Conservation (phyloP, 2,329 filamentous ascomycete species). For the Neoarthrinium moseri region DNA sequence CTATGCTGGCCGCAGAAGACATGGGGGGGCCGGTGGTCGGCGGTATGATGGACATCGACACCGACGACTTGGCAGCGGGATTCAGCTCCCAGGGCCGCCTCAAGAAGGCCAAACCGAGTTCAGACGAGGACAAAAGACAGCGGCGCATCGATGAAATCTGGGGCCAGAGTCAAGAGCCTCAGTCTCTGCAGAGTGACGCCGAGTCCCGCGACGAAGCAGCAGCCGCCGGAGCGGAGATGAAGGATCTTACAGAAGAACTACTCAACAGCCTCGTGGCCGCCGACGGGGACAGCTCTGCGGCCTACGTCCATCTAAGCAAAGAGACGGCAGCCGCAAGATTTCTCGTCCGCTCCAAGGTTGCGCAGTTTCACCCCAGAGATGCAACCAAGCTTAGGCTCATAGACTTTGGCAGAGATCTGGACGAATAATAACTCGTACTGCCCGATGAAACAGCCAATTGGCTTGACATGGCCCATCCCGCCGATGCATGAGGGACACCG, state of each 20-base stretch:
- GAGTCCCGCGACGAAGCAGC: conserved; percentile 44
- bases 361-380: conserved; percentile 64
- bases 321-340: conserved; percentile 65
- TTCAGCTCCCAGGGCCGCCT: conserved; percentile 60
- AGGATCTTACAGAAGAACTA: conserved; percentile 57
- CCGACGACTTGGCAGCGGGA: conserved; percentile 57
- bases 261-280: conserved; percentile 57
- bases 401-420: conserved; percentile 64
- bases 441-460: too few species aligned
- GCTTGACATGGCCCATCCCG: too few species aligned
- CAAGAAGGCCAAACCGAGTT: conserved; percentile 45
- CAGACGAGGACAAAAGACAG: conserved; percentile 52
- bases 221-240: conserved; percentile 57
- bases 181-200: conserved; percentile 18
- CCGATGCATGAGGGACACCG: too few species aligned
- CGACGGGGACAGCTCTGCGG: conserved; percentile 51
- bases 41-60: conserved; percentile 64
- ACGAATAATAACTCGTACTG: conserved; percentile 47
- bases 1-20: conserved; percentile 80
- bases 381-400: conserved; percentile 57
- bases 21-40: conserved; percentile 81
- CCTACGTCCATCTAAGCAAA: conserved; percentile 56
- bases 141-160: conserved; percentile 65
- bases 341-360: conserved; percentile 63
- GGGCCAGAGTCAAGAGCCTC: conserved; percentile 35